phyloP scores from a whole-genome alignment of 768 basidiomycete species.

The Mycena filopes region DNA sequence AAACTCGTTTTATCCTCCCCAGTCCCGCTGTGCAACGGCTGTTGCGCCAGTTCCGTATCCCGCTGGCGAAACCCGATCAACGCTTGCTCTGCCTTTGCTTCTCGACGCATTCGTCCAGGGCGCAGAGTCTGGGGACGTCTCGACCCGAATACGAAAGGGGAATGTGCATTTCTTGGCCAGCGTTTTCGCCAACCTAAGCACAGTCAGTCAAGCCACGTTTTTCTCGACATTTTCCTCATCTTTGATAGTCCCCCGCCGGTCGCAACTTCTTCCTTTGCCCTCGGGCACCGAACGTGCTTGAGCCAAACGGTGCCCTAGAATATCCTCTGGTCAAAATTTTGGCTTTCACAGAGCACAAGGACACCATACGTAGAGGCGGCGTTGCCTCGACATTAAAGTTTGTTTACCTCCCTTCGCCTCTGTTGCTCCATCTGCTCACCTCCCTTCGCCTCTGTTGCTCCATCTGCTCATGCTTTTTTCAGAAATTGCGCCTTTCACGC shows the following conservation, averaged over 20 bases:
- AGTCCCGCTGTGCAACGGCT: slow-evolving; percentile 85
- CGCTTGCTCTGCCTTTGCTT: slow-evolving; percentile 81
- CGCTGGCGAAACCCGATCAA: slow-evolving; percentile 58
- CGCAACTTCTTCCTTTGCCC: slow-evolving; percentile 85
- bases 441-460: slow-evolving; percentile 4
- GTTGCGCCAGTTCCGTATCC: slow-evolving; percentile 80
- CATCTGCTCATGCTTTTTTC: slow-evolving; percentile 28
- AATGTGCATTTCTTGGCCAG: slow-evolving; percentile 91
- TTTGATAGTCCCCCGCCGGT: slow-evolving; percentile 73
- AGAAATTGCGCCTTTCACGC: slow-evolving; percentile 86
- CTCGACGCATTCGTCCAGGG: slow-evolving; percentile 90
- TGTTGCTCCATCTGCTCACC: slow-evolving; percentile 25
- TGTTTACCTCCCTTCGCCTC: slow-evolving; percentile 1
- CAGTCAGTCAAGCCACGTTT: slow-evolving; percentile 58
- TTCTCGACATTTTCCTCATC: not conserved
- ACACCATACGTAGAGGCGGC: slow-evolving; percentile 88
- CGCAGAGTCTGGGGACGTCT: slow-evolving; percentile 59
- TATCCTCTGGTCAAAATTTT: slow-evolving; percentile 87
- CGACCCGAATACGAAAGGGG: slow-evolving; percentile 72
- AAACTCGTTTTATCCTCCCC: slow-evolving; percentile 73
- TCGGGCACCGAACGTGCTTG: slow-evolving; percentile 59
- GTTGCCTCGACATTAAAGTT: slow-evolving; percentile 88
- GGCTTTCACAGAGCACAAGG: slow-evolving; percentile 89
- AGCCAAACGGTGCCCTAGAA: slow-evolving; percentile 61
- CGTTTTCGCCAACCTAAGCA: slow-evolving; percentile 92